These are phyloP conservation scores for Eucalyptus marginata DNA, from an alignment of 345 rosid species.

Conservation along the genomic window DNA sequence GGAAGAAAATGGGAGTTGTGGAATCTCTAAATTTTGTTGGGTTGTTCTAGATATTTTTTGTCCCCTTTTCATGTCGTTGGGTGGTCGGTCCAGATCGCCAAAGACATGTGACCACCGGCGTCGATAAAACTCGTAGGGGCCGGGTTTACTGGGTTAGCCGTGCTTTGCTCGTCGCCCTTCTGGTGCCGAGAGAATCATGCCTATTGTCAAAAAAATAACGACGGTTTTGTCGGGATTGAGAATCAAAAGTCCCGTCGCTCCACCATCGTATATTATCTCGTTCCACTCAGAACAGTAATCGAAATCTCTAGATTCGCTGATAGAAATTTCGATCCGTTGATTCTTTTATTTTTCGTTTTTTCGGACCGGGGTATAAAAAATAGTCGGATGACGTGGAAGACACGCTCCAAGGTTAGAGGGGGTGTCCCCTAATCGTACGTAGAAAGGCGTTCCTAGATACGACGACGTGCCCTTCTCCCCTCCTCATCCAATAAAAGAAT, in stretches of 20 bases:
- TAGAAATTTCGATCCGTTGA: fast-evolving
- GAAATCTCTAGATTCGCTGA: fast-evolving
- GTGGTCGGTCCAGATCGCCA: fast-evolving
- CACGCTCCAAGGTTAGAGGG: constrained; percentile 40
- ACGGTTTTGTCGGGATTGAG: background rate
- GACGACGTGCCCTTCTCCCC: background rate
- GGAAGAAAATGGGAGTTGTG: background rate
- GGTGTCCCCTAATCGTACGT: background rate
- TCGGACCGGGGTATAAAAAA: background rate
- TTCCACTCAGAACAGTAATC: background rate
- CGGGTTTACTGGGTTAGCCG: fast-evolving
- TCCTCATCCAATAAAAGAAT: background rate
- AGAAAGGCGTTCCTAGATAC: background rate
- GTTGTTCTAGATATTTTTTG: background rate
- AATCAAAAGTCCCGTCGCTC: background rate
- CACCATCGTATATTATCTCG: background rate
- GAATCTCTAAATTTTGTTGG: background rate
- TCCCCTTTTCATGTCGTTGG: background rate
- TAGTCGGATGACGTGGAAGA: constrained; percentile 26
- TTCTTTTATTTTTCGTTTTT: background rate
- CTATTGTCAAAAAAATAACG: no score
- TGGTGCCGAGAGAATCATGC: fast-evolving
- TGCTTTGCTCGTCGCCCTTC: fast-evolving
- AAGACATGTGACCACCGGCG: background rate
- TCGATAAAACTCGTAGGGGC: background rate